Evolutionary conservation across 2,329 filamentous ascomycete species (phyloP).

Genomic region (Neurospora crassa): DNA sequence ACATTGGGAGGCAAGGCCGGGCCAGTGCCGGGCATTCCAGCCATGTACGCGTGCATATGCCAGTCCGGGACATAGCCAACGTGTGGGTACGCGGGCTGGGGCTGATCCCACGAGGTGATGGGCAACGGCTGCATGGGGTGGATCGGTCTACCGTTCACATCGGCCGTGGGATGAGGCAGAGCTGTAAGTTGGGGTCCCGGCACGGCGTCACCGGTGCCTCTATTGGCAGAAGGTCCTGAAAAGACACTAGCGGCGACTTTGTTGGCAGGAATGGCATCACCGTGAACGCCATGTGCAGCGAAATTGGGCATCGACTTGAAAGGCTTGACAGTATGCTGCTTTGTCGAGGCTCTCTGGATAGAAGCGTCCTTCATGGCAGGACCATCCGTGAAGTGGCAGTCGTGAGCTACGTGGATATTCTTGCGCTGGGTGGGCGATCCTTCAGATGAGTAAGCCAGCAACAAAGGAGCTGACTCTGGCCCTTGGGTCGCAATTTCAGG

Average conservation of each 20-base stretch:
- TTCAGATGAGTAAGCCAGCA: background rate
- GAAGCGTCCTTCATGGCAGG: background rate
- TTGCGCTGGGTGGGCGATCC: background rate
- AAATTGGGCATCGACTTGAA: background rate
- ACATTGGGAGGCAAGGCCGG: background rate
- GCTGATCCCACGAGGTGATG: background rate
- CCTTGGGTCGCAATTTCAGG: background rate
- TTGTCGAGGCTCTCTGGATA: background rate
- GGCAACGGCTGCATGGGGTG: background rate
- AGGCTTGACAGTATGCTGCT: background rate
- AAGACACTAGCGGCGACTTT: background rate
- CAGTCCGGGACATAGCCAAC: background rate
- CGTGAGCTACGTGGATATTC: background rate
- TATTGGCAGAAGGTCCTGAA: background rate
- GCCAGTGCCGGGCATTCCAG: background rate
- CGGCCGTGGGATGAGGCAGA: background rate
- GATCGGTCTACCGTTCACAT: background rate
- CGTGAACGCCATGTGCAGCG: background rate
- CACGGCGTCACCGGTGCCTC: background rate
- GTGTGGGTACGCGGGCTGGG: background rate
- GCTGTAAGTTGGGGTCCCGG: background rate
- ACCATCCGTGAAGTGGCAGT: background rate
- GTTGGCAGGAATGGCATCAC: background rate
- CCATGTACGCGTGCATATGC: background rate
- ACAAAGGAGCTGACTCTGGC: background rate